These are phyloP conservation scores for Hypholoma sublateritium DNA, from an alignment of 768 basidiomycete species.

Conservation along the genomic window DNA sequence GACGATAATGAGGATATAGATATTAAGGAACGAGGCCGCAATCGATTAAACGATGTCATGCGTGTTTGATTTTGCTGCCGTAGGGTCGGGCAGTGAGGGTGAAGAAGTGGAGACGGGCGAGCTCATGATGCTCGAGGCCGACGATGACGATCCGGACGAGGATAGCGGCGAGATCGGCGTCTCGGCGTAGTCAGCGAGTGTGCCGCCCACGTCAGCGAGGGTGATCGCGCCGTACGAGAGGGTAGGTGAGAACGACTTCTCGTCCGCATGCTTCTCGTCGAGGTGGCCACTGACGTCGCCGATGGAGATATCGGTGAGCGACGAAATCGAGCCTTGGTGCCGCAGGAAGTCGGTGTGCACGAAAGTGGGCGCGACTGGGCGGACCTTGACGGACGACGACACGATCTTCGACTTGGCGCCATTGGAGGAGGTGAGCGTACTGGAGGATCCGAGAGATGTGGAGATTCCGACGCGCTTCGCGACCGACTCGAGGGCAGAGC, in stretches of 20 bases:
- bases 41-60: constrained; percentile 22
- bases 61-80: constrained; percentile 20
- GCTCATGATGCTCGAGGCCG: constrained; percentile 32
- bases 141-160: constrained; percentile 29
- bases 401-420: constrained; percentile 27
- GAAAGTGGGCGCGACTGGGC: constrained; percentile 41
- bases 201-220: constrained; percentile 38
- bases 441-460: constrained; percentile 19
- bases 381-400: constrained; percentile 25
- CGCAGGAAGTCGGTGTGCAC: constrained; percentile 43
- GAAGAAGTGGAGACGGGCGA: constrained; percentile 4
- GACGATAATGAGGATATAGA: constrained; percentile 1
- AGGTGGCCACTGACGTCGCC: constrained; percentile 38
- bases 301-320: constrained; percentile 43
- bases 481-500: constrained; percentile 34
- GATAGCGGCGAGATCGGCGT: constrained; percentile 30
- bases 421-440: constrained; percentile 25
- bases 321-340: constrained; percentile 49
- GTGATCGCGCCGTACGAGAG: constrained; percentile 36
- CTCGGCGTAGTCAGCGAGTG: constrained; percentile 35
- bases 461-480: constrained; percentile 36
- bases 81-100: constrained; percentile 10
- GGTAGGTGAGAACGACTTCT: constrained; percentile 34
- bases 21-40: not conserved
- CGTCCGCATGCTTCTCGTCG: constrained; percentile 34